Conservation (phyloP, 2,329 filamentous ascomycete genomes). For the Trichoderma sp. region DNA sequence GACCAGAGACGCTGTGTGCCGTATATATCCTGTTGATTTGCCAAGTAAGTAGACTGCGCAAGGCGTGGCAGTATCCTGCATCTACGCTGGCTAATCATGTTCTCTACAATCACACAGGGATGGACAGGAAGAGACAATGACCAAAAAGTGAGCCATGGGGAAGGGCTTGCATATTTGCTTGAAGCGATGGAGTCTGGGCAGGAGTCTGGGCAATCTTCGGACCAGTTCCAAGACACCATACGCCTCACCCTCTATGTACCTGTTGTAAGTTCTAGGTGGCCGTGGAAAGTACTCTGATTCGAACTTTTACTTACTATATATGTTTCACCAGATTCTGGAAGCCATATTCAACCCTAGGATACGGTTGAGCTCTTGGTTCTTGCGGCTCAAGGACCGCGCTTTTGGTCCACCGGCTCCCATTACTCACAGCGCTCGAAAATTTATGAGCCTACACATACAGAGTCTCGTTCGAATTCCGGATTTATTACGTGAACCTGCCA, state of each 20-base stretch:
- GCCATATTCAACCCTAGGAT: constrained; percentile 36
- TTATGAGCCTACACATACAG: constrained; percentile 24
- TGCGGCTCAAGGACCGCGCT: constrained; percentile 2
- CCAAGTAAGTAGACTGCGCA: constrained; percentile 34
- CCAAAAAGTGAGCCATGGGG: constrained; percentile 34
- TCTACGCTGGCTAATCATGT: not conserved
- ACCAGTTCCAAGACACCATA: constrained; percentile 35
- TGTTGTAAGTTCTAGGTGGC: constrained; percentile 33
- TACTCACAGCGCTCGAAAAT: not conserved
- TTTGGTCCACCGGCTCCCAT: constrained; percentile 10
- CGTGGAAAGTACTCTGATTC: not conserved
- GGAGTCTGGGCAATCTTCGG: constrained; percentile 31
- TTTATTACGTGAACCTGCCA: constrained; percentile 29
- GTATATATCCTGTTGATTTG: constrained; percentile 43
- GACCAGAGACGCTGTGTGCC: constrained; percentile 40
- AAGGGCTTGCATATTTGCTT: constrained; percentile 39
- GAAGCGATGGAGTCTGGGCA: constrained; percentile 27
- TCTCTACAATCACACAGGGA: constrained; percentile 28
- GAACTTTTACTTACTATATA: not conserved
- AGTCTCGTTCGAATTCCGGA: constrained; percentile 29
- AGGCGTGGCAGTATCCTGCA: not conserved
- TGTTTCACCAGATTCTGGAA: constrained; percentile 35
- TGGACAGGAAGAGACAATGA: constrained; percentile 37
- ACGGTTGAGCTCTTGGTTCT: constrained; percentile 31
- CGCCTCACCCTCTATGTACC: constrained; percentile 37